A percentile compares a stretch with the other conserved stretches of the same genome.
phyloP scores from a whole-genome alignment of 257 asterid species.

The Solanum bukasovii region DNA sequence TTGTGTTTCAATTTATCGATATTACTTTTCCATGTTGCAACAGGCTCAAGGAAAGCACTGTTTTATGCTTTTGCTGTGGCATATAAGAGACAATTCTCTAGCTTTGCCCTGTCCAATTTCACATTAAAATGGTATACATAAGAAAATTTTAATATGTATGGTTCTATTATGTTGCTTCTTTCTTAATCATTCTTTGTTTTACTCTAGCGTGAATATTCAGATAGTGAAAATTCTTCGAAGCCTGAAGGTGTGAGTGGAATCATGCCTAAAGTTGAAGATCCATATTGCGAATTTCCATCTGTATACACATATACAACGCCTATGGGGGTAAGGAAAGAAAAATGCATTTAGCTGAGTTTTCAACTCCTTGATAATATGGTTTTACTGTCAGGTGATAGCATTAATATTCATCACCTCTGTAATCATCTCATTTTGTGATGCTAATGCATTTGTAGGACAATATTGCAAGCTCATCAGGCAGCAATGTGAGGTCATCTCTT shows the following conservation, averaged over 20 bases:
- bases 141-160: neutral
- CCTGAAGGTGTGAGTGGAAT: slow-evolving; percentile 21
- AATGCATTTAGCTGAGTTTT: neutral
- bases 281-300: slow-evolving; percentile 25
- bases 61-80: neutral
- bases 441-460: slow-evolving; percentile 32
- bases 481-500: slow-evolving; percentile 53
- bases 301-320: slow-evolving; percentile 16
- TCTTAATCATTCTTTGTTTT: neutral
- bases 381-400: neutral
- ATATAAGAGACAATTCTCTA: neutral
- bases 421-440: neutral
- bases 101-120: neutral
- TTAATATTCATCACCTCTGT: neutral
- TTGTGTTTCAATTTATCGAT: neutral
- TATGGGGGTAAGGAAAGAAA: slow-evolving; percentile 25
- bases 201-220: slow-evolving; percentile 38
- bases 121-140: neutral
- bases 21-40: neutral
- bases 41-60: neutral
- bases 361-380: neutral
- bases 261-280: slow-evolving; percentile 48
- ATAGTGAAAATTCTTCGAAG: slow-evolving; percentile 33
- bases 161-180: neutral
- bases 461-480: slow-evolving; percentile 70